Evolutionary conservation across 768 basidiomycete species (phyloP), one percentile per base, ranked within the genome.

Genomic region (Tricholoma flavovirens): DNA sequence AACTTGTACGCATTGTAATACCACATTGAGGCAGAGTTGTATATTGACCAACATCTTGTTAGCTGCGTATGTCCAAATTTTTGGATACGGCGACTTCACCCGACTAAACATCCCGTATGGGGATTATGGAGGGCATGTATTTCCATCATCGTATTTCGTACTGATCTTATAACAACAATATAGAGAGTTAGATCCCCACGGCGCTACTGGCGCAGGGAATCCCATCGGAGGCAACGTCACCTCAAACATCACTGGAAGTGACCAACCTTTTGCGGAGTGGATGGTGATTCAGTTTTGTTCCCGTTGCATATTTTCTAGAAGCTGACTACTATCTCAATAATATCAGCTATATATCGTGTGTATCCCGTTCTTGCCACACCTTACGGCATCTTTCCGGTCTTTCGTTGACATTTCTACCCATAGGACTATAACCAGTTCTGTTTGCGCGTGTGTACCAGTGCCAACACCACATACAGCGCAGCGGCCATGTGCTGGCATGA

Each of bases 221-320:
- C 77, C 75, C 7, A 59, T 77, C n/a, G 75, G 76, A 33, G 76
- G 76, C 19, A 77, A 78, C 58, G 73, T 78, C 10, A 77, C 76
- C 2, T 73, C 75, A 4, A 75, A 75, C 54, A 66, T 74, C 30
- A 69, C 72, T 17, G 75, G 76, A 1, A 53, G 62, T n/a, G 71
- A 77, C 53, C 55, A 69, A 56, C 63, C 67, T 42, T 74, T 65
- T 53, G 71, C 69, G 1, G 75, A 77, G 61, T 77, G 76, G 76
- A 77, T 77, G 74, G 73, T 75, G 49, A 38, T 67, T 51, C 32
- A 22, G 9, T 17, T 33, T 24, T 22, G 17, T 55, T 38, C 17
- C n/a, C 32, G 11, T 24, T 21, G 2, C 6, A 22, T 10, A n/a
- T 26, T 8, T 53, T 5, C 22, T 17, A 21, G 15, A 22, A 8